Percentiles rank a stretch among this genome's conserved stretches.
These are phyloP conservation scores for Capsicum rhomboideum DNA, from an alignment of 257 asterid species.

Conservation along the genomic window DNA sequence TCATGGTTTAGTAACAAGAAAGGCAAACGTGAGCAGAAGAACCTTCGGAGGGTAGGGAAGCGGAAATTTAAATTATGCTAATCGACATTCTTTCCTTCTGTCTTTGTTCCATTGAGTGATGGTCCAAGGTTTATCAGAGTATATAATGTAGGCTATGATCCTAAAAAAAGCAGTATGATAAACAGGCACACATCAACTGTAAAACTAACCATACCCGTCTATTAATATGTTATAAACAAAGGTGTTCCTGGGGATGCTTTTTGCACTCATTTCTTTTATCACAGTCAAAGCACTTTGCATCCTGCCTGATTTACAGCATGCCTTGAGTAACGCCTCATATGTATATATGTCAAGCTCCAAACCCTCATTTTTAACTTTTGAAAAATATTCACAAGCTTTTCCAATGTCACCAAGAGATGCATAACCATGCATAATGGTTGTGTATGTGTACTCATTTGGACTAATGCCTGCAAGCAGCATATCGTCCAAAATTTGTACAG, in stretches of 20 bases:
- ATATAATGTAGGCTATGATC: neutral
- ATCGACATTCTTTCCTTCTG: neutral
- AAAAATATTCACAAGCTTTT: constrained; percentile 87
- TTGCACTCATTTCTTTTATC: constrained; percentile 77
- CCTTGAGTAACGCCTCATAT: constrained; percentile 94
- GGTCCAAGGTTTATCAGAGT: neutral
- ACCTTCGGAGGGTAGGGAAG: neutral
- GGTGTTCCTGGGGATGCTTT: constrained; percentile 73
- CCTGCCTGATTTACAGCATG: constrained; percentile 98
- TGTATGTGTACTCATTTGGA: constrained; percentile 87
- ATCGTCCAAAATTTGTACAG: constrained; percentile 62
- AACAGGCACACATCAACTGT: neutral
- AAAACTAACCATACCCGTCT: constrained; percentile 62
- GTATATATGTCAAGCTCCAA: constrained; percentile 81
- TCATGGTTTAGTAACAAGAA: neutral
- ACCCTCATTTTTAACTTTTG: constrained; percentile 68
- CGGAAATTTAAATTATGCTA: neutral
- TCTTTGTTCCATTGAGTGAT: neutral
- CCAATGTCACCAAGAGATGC: constrained; percentile 94
- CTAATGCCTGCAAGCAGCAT: constrained; percentile 71
- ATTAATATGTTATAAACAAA: constrained; percentile 87
- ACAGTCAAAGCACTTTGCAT: constrained; percentile 99
- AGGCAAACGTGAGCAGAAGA: neutral
- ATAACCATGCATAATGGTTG: constrained; percentile 90
- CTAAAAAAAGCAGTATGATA: neutral